Conservation (phyloP, 441 rosid species). For the Lepidium campestre region DNA sequence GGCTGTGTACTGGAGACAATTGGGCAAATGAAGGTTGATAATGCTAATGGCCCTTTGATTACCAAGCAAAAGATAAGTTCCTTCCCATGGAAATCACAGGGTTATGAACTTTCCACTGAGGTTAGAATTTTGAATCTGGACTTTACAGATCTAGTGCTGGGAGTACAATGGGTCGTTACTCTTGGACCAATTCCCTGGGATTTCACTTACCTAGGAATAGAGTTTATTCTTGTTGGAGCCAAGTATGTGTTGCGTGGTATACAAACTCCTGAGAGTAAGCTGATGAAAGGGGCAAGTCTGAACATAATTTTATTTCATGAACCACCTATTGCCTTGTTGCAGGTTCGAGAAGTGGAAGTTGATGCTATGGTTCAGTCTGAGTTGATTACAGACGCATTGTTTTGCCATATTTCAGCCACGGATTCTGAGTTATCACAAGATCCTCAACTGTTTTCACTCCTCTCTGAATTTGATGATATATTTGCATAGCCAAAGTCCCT, state of each 20-base stretch:
- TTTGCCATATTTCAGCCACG: background rate
- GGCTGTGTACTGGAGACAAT: too few species aligned
- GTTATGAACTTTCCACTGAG: too few species aligned
- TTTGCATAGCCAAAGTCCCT: background rate
- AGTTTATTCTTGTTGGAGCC: background rate
- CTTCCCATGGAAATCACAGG: too few species aligned
- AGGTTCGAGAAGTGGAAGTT: background rate
- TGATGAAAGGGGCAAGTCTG: background rate
- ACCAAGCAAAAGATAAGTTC: too few species aligned
- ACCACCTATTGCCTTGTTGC: background rate
- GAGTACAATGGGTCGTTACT: background rate
- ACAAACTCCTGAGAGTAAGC: background rate
- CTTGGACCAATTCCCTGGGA: background rate
- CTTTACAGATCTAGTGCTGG: too few species aligned
- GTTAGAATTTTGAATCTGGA: too few species aligned
- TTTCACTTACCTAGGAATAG: background rate
- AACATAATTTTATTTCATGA: background rate
- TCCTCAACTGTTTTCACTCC: background rate
- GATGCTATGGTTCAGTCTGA: too few species aligned
- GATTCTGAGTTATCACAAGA: background rate
- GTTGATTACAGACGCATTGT: too few species aligned
- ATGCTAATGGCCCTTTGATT: too few species aligned
- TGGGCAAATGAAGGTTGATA: too few species aligned
- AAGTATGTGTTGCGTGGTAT: background rate
- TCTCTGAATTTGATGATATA: background rate